Evolutionary conservation across 1,139 yeast genomes (phyloP).

Genomic region (Waltiozyma sp.): DNA sequence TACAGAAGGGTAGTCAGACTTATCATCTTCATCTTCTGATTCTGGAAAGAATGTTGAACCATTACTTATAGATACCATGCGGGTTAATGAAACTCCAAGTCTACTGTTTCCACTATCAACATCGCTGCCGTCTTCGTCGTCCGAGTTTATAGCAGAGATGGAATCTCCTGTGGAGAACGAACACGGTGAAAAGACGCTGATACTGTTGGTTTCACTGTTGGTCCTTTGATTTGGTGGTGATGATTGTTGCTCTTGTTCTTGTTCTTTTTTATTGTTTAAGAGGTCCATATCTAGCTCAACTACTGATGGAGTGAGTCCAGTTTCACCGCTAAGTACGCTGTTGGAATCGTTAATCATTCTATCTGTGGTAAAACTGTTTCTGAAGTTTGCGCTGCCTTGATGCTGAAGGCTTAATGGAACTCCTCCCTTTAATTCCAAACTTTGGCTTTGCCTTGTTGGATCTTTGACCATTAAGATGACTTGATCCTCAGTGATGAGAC

Average conservation of each 20-base stretch:
- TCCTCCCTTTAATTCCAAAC: not conserved
- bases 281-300: not conserved
- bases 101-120: not conserved
- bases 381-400: not conserved
- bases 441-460: not conserved
- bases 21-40: not conserved
- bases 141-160: not conserved
- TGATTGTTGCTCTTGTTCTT: slow-evolving; percentile 6
- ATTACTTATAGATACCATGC: not conserved
- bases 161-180: not conserved
- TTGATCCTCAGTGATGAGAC: not conserved
- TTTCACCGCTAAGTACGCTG: slow-evolving; percentile 8
- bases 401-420: not conserved
- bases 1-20: not conserved
- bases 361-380: too few species aligned
- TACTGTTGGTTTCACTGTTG: not conserved
- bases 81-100: not conserved
- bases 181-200: not conserved
- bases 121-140: not conserved
- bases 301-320: slow-evolving; percentile 6
- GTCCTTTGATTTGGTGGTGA: not conserved
- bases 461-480: not conserved
- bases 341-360: slow-evolving; percentile 2
- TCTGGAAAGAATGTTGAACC: not conserved
- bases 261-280: slow-evolving; percentile 4